Base-by-base conservation (phyloP, 495 filamentous ascomycete species). In the Penicillium tannophilum region DNA sequence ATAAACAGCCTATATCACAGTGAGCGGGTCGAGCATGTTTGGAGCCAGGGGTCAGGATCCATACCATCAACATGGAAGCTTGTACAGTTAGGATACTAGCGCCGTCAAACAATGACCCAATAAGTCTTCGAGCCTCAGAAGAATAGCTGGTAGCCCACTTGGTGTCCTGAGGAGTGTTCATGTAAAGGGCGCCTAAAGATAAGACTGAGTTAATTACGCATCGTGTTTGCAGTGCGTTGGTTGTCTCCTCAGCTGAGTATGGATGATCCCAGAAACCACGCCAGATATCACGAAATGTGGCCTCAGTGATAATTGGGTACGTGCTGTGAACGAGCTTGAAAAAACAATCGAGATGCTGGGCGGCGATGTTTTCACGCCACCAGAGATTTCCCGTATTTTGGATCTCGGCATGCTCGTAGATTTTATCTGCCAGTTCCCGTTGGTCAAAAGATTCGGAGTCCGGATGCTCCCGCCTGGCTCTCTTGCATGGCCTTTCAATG, bases 401-500 rank as follows among this genome's bases (percentile, higher is more conserved):
- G 6, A 11, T 36, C 12, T 2, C 8, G 33, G 0, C 7, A 36
- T 3, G 1, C 12, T 36, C 33, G 9, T 36, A 36, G 33, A 36
- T 36, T 36, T 3, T 12, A 36, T 36, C 33, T 14, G 33, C 33
- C 33, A 36, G 12, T 6, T 8, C 28, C 28, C 1, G 0, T 36
- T 6, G 9, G 8, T 12, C 33, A 36, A 36, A 28, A 28, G 28
- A 36, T 36, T 36, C 33, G 2, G 33, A 36, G 0, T 36, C 33
- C 12, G 33, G 3, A 60, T 50, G 42, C 50, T 5, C 43, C 44
- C 44, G 33, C 26, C 24, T 41, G 5, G 8, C 30, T 42, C 17
- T 57, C 30, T 57, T 50, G 20, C 28, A 17, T 16, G 55, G 55
- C 45, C 45, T 41, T 30, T 28, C 20, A 17, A 8, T 31, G 11